phyloP scores from a whole-genome alignment of 352 stramenopile species.

The Globisporangium nagaii region DNA sequence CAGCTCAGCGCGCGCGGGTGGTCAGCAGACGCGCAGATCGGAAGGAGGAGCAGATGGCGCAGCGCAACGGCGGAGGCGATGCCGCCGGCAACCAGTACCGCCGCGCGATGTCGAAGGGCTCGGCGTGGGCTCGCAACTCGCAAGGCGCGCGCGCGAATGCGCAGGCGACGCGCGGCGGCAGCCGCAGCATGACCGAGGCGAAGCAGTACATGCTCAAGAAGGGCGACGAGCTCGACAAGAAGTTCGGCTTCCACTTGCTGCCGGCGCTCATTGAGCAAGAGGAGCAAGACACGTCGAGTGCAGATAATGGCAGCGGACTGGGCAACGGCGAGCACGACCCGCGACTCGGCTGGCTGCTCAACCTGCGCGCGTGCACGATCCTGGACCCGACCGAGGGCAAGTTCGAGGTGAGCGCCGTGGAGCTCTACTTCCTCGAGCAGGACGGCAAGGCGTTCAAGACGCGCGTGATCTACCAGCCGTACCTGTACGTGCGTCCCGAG shows the following conservation, averaged over 20 bases:
- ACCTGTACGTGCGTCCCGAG: conserved; percentile 93
- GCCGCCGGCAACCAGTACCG: conserved; percentile 25
- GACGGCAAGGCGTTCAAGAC: conserved; percentile 95
- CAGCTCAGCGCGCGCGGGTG: no score
- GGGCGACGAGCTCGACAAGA: conserved; percentile 64
- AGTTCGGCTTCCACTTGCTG: conserved; percentile 64
- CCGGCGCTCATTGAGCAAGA: conserved; percentile 50
- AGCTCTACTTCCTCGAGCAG: conserved; percentile 95
- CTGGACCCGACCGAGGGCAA: conserved; percentile 52
- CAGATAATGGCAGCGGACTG: background rate
- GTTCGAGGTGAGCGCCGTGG: conserved; percentile 85
- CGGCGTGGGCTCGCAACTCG: conserved; percentile 62
- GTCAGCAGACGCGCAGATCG: background rate
- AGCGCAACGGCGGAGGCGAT: conserved; percentile 2
- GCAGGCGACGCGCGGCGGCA: conserved; percentile 20
- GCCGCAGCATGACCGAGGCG: conserved; percentile 45
- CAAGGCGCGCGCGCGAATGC: conserved; percentile 70
- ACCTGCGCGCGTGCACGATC: conserved; percentile 55
- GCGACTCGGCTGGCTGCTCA: conserved; percentile 69
- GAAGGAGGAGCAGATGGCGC: conserved; percentile 10
- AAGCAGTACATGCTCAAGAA: conserved; percentile 54
- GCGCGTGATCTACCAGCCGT: conserved; percentile 93
- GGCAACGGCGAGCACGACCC: conserved; percentile 10
- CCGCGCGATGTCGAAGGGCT: conserved; percentile 51
- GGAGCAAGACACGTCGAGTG: conserved; percentile 12